Base-by-base conservation (phyloP, 2,329 filamentous ascomycete genomes). In the Beauveria medogensis region DNA sequence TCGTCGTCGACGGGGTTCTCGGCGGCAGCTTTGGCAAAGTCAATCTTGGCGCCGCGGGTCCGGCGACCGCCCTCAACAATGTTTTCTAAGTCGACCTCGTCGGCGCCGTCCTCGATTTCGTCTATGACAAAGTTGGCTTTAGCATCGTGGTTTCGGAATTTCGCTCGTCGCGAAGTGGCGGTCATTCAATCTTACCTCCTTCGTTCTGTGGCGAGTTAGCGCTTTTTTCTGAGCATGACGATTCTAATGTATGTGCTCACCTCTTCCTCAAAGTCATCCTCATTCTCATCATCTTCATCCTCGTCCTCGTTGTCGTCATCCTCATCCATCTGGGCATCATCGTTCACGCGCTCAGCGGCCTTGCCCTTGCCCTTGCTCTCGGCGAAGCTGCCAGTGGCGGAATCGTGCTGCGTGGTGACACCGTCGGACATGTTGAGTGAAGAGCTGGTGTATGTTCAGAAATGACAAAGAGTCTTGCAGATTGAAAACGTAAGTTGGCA, bases 311-410 rank as follows among this genome's bases (percentile, higher is more conserved):
- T 87, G 34, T 90, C 88, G 2, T 91, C 84, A 37, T 89, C 88
- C 68, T 91, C 88, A 50, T 88, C 89, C 83, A 91, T 89, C 71
- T 81, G 81, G 70, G 84, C 77, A 67, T 89, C 85, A 66, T 85
- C 75, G 59, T 74, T 74, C 59, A 75, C 74, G 56, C 75, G 72
- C 64, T 82, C 76, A 66, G 77, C 75, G 55, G 84, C 82, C 81
- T 96, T 96, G 79, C 91, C 91, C 82, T 96, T 96, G 76, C 90
- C 91, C 82, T 96, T 96, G 74, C 80, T 77, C 69, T 85, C 80
- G 64, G 82, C 72, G 64, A 73, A 70, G 68, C 71, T 68, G 57
- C 68, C 64, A 63, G 71, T 70, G 68, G 79, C 70, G 70, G 76
- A 69, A 68, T 78, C 74, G 68, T 78, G 70, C 60, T 80, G 75